Evolutionary conservation across 2,329 filamentous ascomycete genomes (phyloP), one percentile per base, ranked within the genome.

Genomic region (Calycina herbarum): DNA sequence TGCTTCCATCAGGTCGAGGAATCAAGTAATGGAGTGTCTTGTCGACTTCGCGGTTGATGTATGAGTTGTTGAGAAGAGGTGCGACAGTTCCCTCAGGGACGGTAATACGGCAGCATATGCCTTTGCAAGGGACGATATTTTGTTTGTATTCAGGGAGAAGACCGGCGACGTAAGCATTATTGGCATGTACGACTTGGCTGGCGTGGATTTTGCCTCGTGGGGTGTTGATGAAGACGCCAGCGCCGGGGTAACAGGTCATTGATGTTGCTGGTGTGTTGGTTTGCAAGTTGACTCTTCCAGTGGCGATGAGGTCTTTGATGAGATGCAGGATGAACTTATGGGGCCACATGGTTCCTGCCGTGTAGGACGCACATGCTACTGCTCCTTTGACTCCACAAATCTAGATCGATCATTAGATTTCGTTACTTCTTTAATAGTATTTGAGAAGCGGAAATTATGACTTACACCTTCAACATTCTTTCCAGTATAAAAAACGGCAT

Each of bases 81-180:
- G 40, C 29, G 7, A 57, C 29, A 15, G 24, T 33, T 15, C 56
- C 65, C 60, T 24, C 35, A 13, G n/a, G 62, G 6, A 45, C 20
- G 5, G 31, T 51, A 6, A 77, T 76, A 4, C 69, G 71, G 45
- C 73, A 73, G 63, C 74, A 76, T 6, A 76, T 76, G 71, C 64
- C 75, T 72, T 15, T 74, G 73, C 2, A 86, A 0, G 89, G 89
- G 10, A 89, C 81, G 66, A 91, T 89, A 13, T 85, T 82, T 67
- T 83, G 80, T 73, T 79, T 17, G 40, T 64, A 68, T 57, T 68
- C 59, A 1, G 87, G 86, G 1, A 88, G 77, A 7, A 91, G 74
- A 35, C 51, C 62, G 29, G 61, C 57, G 0, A 87, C 89, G 73
- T 90, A 91, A 13, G 80, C 89, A 69, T 92, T 92, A 1, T 86